A percentile compares a stretch with the other conserved stretches of the same genome.
Conservation (phyloP, 495 filamentous ascomycete genomes). For the Penicillium lagena region DNA sequence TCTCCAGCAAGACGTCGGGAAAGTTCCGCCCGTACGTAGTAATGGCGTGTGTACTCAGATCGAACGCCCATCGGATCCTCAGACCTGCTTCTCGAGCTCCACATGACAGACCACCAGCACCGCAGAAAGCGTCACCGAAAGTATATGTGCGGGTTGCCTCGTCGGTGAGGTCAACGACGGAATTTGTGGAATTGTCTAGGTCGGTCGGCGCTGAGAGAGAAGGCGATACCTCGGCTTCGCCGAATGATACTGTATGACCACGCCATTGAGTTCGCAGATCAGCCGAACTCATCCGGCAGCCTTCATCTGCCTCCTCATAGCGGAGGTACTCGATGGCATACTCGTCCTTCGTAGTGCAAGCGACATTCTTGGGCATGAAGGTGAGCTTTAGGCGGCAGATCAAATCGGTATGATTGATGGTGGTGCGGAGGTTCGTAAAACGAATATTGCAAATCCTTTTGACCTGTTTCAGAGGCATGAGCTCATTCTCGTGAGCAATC, state of each 20-base stretch:
- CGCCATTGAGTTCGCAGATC: conserved; percentile 26
- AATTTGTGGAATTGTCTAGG: conserved; percentile 1
- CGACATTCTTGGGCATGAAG: not conserved
- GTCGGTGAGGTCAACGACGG: conserved; percentile 14
- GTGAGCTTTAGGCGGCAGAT: conserved; percentile 26
- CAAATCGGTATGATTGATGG: conserved; percentile 5
- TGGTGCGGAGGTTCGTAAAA: conserved; percentile 26
- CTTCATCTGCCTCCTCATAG: conserved; percentile 17
- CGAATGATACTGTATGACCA: conserved; percentile 21
- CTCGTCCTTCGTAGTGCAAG: conserved; percentile 1
- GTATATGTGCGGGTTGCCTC: conserved; percentile 39
- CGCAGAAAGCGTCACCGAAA: conserved; percentile 68
- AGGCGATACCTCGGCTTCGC: conserved; percentile 1
- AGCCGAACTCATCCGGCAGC: not conserved
- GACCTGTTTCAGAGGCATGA: conserved; percentile 15
- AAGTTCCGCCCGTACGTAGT: conserved; percentile 58
- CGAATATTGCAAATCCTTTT: conserved; percentile 14
- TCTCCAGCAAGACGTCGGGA: conserved; percentile 35
- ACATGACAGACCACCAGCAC: conserved; percentile 67
- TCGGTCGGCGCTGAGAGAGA: conserved; percentile 2
- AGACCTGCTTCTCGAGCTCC: conserved; percentile 62
- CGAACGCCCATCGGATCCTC: conserved; percentile 54
- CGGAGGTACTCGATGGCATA: conserved; percentile 23
- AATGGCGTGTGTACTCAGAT: conserved; percentile 49
- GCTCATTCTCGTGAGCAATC: conserved; percentile 10